A percentile compares a stretch with the other conserved stretches of the same genome.
These are phyloP conservation scores for Cyberlindnera galapagoensis DNA, from an alignment of 805 yeast genomes.

Conservation along the genomic window DNA sequence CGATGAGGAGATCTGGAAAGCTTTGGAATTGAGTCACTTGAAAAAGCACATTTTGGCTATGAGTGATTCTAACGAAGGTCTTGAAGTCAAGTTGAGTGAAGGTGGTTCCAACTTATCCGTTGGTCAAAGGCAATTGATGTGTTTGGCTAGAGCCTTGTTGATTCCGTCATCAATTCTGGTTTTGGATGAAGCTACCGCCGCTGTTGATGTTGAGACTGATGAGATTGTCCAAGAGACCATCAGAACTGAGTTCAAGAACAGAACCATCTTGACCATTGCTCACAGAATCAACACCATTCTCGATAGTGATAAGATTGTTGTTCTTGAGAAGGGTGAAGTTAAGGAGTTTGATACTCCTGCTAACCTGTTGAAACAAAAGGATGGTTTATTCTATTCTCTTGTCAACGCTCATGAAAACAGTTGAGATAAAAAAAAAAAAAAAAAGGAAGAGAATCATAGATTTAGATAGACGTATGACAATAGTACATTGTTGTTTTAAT, in stretches of 20 bases:
- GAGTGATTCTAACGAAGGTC: conserved; percentile 47
- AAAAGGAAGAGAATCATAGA: background rate
- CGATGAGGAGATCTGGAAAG: conserved; percentile 82
- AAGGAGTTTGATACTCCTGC: conserved; percentile 73
- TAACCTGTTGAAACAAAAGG: conserved; percentile 55
- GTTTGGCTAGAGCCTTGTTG: conserved; percentile 72
- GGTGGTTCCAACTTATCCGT: conserved; percentile 69
- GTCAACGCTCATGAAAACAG: conserved; percentile 54
- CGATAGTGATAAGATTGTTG: conserved; percentile 74
- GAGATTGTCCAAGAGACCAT: conserved; percentile 71
- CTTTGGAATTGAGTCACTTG: conserved; percentile 71
- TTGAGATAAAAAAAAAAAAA: background rate
- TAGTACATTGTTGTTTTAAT: too few species aligned
- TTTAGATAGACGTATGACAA: too few species aligned
- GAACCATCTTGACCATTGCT: conserved; percentile 80
- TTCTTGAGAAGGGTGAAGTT: conserved; percentile 67
- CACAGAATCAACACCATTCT: conserved; percentile 78
- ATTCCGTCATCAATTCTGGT: conserved; percentile 59
- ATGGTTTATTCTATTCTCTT: conserved; percentile 70
- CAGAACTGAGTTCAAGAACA: conserved; percentile 62
- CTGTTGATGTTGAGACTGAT: conserved; percentile 84
- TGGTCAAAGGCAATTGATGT: conserved; percentile 76
- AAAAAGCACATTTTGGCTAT: conserved; percentile 54
- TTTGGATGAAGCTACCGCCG: conserved; percentile 84
- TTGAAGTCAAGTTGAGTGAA: conserved; percentile 51